phyloP scores from a whole-genome alignment of 2,329 filamentous ascomycete genomes.

The Colletotrichum paranaense region DNA sequence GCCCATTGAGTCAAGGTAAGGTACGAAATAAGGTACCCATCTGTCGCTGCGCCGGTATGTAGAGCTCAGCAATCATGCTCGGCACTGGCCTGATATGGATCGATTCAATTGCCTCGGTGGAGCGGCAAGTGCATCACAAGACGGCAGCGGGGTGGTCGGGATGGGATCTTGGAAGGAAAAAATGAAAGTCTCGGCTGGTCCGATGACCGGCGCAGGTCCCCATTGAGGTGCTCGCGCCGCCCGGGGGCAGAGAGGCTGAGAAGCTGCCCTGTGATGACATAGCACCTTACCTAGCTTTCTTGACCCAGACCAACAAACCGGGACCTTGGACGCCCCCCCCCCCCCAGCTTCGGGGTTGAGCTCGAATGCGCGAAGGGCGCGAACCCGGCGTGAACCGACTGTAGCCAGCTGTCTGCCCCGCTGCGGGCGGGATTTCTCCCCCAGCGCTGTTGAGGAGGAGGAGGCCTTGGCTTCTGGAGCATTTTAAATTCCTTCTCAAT shows the following conservation, averaged over 20 bases:
- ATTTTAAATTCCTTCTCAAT: neutral
- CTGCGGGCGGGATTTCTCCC: neutral
- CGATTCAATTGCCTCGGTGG: conserved; percentile 12
- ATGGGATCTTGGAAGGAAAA: conserved; percentile 1
- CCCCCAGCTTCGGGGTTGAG: conserved; percentile 68
- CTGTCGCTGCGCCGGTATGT: neutral
- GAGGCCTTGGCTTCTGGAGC: neutral
- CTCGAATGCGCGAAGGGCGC: conserved; percentile 70
- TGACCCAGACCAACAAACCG: neutral
- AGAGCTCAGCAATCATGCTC: neutral
- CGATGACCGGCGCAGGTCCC: conserved; percentile 30
- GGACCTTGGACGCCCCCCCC: neutral
- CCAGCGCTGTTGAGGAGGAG: conserved; percentile 12
- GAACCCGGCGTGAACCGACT: conserved; percentile 26
- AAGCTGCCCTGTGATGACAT: neutral
- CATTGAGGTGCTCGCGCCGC: neutral
- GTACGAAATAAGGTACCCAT: neutral
- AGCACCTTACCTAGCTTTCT: neutral
- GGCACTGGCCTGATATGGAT: conserved; percentile 31
- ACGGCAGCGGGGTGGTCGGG: neutral
- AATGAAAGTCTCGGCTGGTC: conserved; percentile 15
- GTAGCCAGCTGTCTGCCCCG: conserved; percentile 25
- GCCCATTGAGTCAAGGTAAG: neutral
- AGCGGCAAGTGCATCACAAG: conserved; percentile 2
- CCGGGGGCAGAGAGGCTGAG: neutral